phyloP scores from a whole-genome alignment of 257 asterid genomes.

The Coffea canephora region DNA sequence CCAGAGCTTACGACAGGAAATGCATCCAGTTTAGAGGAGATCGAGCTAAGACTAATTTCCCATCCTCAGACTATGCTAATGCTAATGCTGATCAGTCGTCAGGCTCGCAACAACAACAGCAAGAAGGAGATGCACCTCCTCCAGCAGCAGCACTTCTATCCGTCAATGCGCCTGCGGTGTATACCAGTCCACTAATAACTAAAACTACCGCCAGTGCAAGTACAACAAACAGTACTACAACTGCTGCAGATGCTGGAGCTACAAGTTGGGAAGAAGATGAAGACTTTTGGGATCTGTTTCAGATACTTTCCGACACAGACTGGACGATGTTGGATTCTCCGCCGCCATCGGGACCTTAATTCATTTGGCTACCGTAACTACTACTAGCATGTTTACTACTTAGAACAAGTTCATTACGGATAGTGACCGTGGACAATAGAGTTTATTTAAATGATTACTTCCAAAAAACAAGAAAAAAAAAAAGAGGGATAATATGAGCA shows the following conservation, averaged over 20 bases:
- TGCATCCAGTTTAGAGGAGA: slow-evolving; percentile 25
- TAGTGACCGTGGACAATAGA: too few relatives aligned
- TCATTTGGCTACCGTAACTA: too few relatives aligned
- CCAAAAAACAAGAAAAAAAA: too few relatives aligned
- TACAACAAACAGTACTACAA: neutral
- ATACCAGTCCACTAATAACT: neutral
- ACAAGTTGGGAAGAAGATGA: neutral
- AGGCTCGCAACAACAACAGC: neutral
- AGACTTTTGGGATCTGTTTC: neutral
- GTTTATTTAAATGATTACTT: too few relatives aligned
- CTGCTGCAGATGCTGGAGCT: neutral
- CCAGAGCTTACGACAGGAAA: slow-evolving; percentile 29
- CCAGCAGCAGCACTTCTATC: neutral
- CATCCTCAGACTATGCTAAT: slow-evolving; percentile 17
- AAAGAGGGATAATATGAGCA: too few relatives aligned
- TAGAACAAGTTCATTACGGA: too few relatives aligned
- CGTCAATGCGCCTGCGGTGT: neutral
- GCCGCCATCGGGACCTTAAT: neutral
- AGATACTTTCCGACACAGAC: neutral
- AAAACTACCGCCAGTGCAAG: too few relatives aligned
- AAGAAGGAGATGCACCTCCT: neutral
- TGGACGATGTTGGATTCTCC: neutral
- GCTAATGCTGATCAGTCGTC: neutral
- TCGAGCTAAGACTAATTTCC: slow-evolving; percentile 25
- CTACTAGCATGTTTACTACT: too few relatives aligned